These are phyloP conservation scores for Hymenoscyphus fraxineus DNA, from an alignment of 2,329 filamentous ascomycete species.

Conservation along the genomic window DNA sequence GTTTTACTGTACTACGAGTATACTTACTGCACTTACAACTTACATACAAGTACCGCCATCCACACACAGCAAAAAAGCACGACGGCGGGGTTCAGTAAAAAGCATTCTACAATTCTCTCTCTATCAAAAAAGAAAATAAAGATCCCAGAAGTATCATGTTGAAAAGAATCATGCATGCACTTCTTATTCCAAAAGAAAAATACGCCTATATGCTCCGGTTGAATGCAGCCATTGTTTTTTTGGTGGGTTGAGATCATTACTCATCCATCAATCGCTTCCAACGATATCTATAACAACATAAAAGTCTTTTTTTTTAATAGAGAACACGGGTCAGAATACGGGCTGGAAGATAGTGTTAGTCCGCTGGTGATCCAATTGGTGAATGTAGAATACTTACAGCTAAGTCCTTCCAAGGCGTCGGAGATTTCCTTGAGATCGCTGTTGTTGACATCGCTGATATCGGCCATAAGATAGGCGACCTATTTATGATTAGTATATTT, in stretches of 20 bases:
- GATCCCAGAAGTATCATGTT: neutral
- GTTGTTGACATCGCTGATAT: constrained; percentile 82
- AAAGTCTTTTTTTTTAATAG: constrained; percentile 29
- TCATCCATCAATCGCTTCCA: constrained; percentile 3
- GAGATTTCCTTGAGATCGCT: constrained; percentile 82
- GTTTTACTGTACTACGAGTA: too few species aligned
- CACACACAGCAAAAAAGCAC: too few species aligned
- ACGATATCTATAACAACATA: neutral
- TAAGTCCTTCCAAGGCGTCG: constrained; percentile 74
- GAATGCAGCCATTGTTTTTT: constrained; percentile 21
- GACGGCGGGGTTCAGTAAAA: too few species aligned
- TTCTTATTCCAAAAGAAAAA: constrained; percentile 2
- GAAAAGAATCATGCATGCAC: neutral
- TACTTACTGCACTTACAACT: too few species aligned
- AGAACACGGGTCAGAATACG: constrained; percentile 38
- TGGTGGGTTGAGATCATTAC: too few species aligned
- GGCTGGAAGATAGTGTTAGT: constrained; percentile 28
- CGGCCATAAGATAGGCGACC: constrained; percentile 95
- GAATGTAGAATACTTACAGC: constrained; percentile 54
- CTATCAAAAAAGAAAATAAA: too few species aligned
- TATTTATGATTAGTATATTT: constrained; percentile 34
- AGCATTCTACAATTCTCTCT: too few species aligned
- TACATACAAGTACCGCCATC: too few species aligned
- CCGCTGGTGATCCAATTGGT: neutral
- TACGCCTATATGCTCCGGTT: constrained; percentile 25